Base-by-base conservation (phyloP, 2,329 filamentous ascomycete genomes). In the Venturia pyrina region DNA sequence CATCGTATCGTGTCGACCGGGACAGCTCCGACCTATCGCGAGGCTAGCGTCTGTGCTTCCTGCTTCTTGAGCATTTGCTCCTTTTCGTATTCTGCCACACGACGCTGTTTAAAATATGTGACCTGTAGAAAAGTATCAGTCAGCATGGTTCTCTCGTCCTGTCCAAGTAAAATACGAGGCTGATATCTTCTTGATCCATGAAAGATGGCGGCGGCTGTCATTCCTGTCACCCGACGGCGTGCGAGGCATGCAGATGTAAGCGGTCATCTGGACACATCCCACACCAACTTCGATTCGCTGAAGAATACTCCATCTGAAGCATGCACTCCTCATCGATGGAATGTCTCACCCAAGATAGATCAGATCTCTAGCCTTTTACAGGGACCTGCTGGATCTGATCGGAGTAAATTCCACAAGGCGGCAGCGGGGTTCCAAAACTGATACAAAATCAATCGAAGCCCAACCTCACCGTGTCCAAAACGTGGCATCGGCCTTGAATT, bases 31-130 rank as follows among this genome's bases (percentile, higher is more conserved):
- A 32, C 44, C 62, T 64, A 64, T 40, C 62, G 62, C 24, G 62
- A 64, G 19, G 62, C 40, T 15, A 65, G 37, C 19, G 28, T 65
- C 53, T 57, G 44, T 71, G 75, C 73, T 72, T 74, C 71, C 71
- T 96, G 84, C 74, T 86, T 85, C 71, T 89, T 88, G 69, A 96
- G 80, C 32, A 91, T 89, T 78, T 87, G 82, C 73, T 90, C 88
- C 78, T 93, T 91, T 72, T 96, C 90, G 73, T 90, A 84, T 71
- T 99, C 95, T 78, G 96, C 93, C 44, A 98, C 91, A 72, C 95
- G 84, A 79, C 92, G 89, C 78, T 97, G 93, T 82, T 98, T 97
- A 79, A 99, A 99, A 78, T 99, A 98, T 78, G 92, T 91, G 68
- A 97, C 90, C 91, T 95, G 62, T 46, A 28, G 24, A 21, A 37